phyloP scores from a whole-genome alignment of 768 basidiomycete species.

The Chalciporus chontae region DNA sequence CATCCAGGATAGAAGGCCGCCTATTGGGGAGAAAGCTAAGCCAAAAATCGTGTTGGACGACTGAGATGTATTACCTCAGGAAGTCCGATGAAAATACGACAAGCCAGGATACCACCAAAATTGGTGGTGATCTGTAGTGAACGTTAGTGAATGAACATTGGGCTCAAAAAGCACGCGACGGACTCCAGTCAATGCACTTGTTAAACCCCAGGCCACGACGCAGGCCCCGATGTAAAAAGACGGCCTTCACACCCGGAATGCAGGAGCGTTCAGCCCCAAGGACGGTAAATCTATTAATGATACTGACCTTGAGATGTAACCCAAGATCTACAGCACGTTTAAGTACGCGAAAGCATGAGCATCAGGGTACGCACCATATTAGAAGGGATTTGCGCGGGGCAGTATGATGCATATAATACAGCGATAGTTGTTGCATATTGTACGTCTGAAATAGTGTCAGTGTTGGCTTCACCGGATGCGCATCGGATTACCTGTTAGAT shows the following conservation, averaged over 20 bases:
- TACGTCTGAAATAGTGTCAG: slow-evolving; percentile 34
- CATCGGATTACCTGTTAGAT: slow-evolving; percentile 25
- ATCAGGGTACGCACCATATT: slow-evolving; percentile 47
- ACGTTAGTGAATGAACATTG: neutral
- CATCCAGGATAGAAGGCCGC: slow-evolving; percentile 65
- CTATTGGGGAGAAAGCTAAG: slow-evolving; percentile 18
- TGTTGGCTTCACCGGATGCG: too few species aligned
- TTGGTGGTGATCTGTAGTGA: slow-evolving; percentile 45
- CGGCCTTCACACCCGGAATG: slow-evolving; percentile 37
- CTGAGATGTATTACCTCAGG: slow-evolving; percentile 41
- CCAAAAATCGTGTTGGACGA: neutral
- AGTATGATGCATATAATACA: slow-evolving; percentile 55
- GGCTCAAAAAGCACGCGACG: neutral
- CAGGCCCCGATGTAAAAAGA: slow-evolving; percentile 60
- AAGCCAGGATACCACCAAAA: slow-evolving; percentile 51
- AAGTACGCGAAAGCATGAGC: neutral
- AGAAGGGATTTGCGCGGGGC: slow-evolving; percentile 62
- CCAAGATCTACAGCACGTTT: slow-evolving; percentile 42
- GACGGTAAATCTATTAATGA: neutral
- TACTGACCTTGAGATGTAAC: slow-evolving; percentile 47
- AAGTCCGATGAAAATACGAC: slow-evolving; percentile 59
- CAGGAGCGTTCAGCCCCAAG: neutral
- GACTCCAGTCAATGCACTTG: slow-evolving; percentile 61
- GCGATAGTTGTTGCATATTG: slow-evolving; percentile 53
- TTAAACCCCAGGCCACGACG: slow-evolving; percentile 60